phyloP scores from a whole-genome alignment of 768 basidiomycete genomes.

The Sarcodon aspratus region DNA sequence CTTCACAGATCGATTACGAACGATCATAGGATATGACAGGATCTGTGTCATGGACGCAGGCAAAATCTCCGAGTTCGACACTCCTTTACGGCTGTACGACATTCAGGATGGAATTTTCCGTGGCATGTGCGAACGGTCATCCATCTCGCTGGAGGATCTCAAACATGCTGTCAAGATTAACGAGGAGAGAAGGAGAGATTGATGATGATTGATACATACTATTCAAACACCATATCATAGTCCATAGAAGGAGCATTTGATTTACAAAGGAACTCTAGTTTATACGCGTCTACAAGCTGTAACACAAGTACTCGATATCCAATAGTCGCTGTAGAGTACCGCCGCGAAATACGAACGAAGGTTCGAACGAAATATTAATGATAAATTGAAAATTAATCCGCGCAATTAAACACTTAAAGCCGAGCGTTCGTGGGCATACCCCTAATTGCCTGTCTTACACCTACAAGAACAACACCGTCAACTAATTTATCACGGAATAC shows the following conservation, averaged over 20 bases:
- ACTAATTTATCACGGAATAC: too few species aligned
- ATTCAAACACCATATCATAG: too few species aligned
- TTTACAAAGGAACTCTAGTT: too few species aligned
- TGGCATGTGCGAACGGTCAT: slow-evolving; percentile 80
- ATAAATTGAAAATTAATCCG: background rate
- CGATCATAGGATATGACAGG: slow-evolving; percentile 81
- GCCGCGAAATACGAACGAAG: too few species aligned
- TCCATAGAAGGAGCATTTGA: too few species aligned
- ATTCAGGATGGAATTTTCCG: slow-evolving; percentile 58
- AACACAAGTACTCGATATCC: too few species aligned
- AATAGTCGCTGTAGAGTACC: too few species aligned
- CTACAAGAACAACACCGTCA: slow-evolving; percentile 1
- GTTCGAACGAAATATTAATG: too few species aligned
- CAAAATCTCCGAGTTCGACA: slow-evolving; percentile 76
- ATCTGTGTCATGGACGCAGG: slow-evolving; percentile 85
- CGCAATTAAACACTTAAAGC: slow-evolving; percentile 20
- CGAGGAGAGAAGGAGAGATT: background rate
- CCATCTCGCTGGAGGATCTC: slow-evolving; percentile 66
- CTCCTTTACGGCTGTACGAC: slow-evolving; percentile 55
- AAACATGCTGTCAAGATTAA: slow-evolving; percentile 20
- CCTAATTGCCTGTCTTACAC: slow-evolving; percentile 25
- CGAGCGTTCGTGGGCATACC: slow-evolving; percentile 38
- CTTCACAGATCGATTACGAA: slow-evolving; percentile 62
- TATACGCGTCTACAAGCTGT: too few species aligned
- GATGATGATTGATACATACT: too few species aligned